These are phyloP conservation scores for Sugiyamaella castrensis DNA, from an alignment of 1,139 yeast genomes.

Conservation along the genomic window DNA sequence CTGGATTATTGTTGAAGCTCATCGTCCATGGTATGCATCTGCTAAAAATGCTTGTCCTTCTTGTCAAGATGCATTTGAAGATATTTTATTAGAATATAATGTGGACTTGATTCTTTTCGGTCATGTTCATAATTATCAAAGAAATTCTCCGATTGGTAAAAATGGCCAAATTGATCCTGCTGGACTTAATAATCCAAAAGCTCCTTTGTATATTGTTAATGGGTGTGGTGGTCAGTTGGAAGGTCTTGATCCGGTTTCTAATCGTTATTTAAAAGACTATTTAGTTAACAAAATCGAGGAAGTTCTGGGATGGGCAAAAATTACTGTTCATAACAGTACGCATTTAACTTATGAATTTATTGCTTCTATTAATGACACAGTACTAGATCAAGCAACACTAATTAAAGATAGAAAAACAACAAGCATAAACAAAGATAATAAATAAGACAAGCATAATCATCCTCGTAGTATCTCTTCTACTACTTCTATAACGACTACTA, in stretches of 20 bases:
- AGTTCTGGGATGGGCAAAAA: slow-evolving; percentile 38
- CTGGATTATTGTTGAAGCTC: slow-evolving; percentile 38
- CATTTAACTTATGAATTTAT: slow-evolving; percentile 43
- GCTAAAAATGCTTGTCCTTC: slow-evolving; percentile 25
- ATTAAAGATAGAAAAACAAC: slow-evolving; percentile 21
- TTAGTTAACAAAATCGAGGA: slow-evolving; percentile 22
- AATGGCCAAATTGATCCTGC: slow-evolving; percentile 27
- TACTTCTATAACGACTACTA: too few relatives aligned
- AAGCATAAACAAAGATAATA: background rate
- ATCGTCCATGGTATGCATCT: slow-evolving; percentile 39
- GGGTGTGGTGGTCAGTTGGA: slow-evolving; percentile 36
- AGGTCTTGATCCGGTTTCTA: slow-evolving; percentile 28
- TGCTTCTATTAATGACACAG: slow-evolving; percentile 42
- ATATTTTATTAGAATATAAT: slow-evolving; percentile 25
- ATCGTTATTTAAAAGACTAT: slow-evolving; percentile 18
- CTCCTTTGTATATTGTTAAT: slow-evolving; percentile 35
- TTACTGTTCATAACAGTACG: slow-evolving; percentile 51
- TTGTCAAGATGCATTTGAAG: slow-evolving; percentile 34
- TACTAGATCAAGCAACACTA: slow-evolving; percentile 33
- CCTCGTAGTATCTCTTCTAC: too few relatives aligned
- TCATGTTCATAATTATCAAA: slow-evolving; percentile 34
- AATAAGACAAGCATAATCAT: too few relatives aligned
- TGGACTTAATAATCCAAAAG: slow-evolving; percentile 31
- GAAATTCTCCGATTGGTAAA: slow-evolving; percentile 28
- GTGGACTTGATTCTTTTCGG: slow-evolving; percentile 34